Evolutionary conservation across 768 basidiomycete genomes (phyloP), one percentile per base, ranked within the genome.

Genomic region (Chalciporus piperatus): DNA sequence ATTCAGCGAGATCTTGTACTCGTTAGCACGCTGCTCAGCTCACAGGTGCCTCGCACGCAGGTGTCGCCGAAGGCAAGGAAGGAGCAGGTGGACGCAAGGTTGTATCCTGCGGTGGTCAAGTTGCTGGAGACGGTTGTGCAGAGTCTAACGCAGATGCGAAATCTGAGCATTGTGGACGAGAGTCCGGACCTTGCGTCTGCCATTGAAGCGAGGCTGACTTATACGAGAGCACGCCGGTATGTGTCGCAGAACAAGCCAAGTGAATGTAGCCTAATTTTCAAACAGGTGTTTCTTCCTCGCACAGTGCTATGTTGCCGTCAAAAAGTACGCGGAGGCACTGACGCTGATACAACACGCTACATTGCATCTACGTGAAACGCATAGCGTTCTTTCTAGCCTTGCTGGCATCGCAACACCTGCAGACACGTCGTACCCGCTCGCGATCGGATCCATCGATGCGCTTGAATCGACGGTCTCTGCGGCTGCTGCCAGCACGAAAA

Each of bases 91-190:
- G 88, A 92, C 56, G 76, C 75, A 20, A 80, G 89, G 45, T 72
- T 87, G n/a, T 90, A 82, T 62, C 92, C 92, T 6, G 92, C 89
- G 0, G 76, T 96, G 8, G 87, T 97, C 66, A 96, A 96, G 69
- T 72, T 91, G 10, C 81, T 92, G 39, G 94, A 97, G 68, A 86
- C 89, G 3, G 78, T 92, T 27, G 69, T 96, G 17, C 92, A 96
- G 70, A 87, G 86, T 61, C 72, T 97, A 41, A 81, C 82, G 47
- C 90, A 92, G 67, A 89, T 96, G 83, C 76, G 89, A 23, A 81
- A 80, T 6, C 74, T 97, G 50, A 89, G 83, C 47, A 80, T 93
- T 35, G 89, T 96, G 13, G 92, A 96, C 60, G 91, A 93, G 66
- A 90, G 84, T 59, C 85, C 91, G 0, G 90, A 93, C 56, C 77